These are phyloP conservation scores for Verticillium zaregamsianum DNA, from an alignment of 2,329 filamentous ascomycete species.

Conservation along the genomic window DNA sequence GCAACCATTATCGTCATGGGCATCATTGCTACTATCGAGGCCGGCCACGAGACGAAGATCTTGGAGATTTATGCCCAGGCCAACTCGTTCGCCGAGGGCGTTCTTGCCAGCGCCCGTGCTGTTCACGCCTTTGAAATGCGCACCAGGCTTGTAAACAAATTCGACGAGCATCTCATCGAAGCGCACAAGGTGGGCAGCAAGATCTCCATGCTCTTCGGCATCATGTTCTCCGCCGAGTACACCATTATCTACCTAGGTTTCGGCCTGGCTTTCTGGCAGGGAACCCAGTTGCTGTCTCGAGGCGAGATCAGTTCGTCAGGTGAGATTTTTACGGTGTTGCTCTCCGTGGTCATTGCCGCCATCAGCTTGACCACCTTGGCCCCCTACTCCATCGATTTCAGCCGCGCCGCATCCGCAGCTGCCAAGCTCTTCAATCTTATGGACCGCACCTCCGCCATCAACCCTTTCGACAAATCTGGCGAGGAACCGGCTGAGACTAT, in stretches of 20 bases:
- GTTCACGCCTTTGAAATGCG: slow-evolving; percentile 39
- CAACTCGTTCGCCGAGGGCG: slow-evolving; percentile 29
- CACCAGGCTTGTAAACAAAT: slow-evolving; percentile 30
- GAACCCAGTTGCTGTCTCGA: slow-evolving; percentile 29
- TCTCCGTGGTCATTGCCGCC: slow-evolving; percentile 33
- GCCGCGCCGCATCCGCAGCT: slow-evolving; percentile 29
- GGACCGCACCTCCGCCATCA: slow-evolving; percentile 29
- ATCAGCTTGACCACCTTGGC: slow-evolving; percentile 30
- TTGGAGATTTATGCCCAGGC: slow-evolving; percentile 28
- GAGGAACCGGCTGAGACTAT: slow-evolving; percentile 21
- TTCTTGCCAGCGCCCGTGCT: slow-evolving; percentile 32
- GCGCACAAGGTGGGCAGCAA: slow-evolving; percentile 31
- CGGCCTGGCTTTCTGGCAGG: slow-evolving; percentile 41
- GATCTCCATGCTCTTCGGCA: slow-evolving; percentile 31
- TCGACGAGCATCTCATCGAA: slow-evolving; percentile 30
- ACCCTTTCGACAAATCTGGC: slow-evolving; percentile 28
- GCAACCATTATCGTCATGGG: slow-evolving; percentile 25
- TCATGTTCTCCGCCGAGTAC: slow-evolving; percentile 34
- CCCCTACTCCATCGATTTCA: slow-evolving; percentile 32
- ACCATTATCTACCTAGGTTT: slow-evolving; percentile 37
- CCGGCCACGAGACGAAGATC: slow-evolving; percentile 27
- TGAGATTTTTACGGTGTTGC: slow-evolving; percentile 33
- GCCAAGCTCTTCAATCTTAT: slow-evolving; percentile 32
- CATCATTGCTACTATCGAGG: slow-evolving; percentile 19
- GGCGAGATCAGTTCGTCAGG: slow-evolving; percentile 33